A percentile compares a stretch with the other conserved stretches of the same genome.
Evolutionary conservation across 164 flowering plant species (phyloP).

Genomic region (Umbilicus rupestris): DNA sequence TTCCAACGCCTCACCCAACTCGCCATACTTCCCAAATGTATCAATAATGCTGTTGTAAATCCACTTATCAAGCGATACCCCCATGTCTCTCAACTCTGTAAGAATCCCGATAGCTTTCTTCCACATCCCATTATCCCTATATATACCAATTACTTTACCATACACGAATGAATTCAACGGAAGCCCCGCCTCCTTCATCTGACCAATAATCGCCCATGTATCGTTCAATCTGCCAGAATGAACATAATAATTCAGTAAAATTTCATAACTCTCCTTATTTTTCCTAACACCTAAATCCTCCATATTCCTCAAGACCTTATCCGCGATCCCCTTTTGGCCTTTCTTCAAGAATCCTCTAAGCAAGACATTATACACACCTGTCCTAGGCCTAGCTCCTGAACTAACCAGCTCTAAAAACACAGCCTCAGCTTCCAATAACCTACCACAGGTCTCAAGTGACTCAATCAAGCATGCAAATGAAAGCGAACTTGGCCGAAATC

Average conservation of each 20-base stretch:
- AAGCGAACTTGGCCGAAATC: slow-evolving; percentile 25
- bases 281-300: slow-evolving; percentile 23
- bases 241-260: slow-evolving; percentile 50
- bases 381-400: slow-evolving; percentile 27
- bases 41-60: slow-evolving; percentile 70
- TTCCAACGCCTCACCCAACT: slow-evolving; percentile 53
- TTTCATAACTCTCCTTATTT: slow-evolving; percentile 44
- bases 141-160: slow-evolving; percentile 55
- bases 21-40: slow-evolving; percentile 68
- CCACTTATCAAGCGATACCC: slow-evolving; percentile 36
- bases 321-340: slow-evolving; percentile 45
- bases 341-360: slow-evolving; percentile 51
- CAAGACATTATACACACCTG: slow-evolving; percentile 37
- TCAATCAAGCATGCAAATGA: slow-evolving; percentile 44
- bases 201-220: slow-evolving; percentile 44
- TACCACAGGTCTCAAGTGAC: slow-evolving; percentile 47
- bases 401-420: slow-evolving; percentile 50
- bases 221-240: slow-evolving; percentile 56
- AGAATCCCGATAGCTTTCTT: slow-evolving; percentile 60
- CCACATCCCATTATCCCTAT: slow-evolving; percentile 88
- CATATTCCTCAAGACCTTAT: slow-evolving; percentile 32
- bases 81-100: slow-evolving; percentile 50
- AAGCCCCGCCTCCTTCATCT: slow-evolving; percentile 48
- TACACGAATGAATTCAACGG: slow-evolving; percentile 38
- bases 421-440: slow-evolving; percentile 73